Conservation (phyloP, 192 early-diverging fungal species). For the Linnemannia hyalina region DNA sequence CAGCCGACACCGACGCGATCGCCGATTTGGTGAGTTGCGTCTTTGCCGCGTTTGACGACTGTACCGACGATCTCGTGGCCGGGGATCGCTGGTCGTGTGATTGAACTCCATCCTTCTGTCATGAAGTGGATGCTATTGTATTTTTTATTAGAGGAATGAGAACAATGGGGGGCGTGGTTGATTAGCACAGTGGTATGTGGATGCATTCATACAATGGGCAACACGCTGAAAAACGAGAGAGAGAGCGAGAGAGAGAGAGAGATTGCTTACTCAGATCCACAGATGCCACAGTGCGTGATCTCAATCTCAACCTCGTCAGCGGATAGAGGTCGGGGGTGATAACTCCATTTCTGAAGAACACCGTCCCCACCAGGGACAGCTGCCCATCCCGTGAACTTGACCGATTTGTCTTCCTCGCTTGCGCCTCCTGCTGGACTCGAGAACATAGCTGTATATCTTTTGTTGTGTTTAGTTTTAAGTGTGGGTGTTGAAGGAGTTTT, state of each 20-base stretch:
- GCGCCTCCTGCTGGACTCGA: background rate
- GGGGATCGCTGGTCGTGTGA: constrained; percentile 42
- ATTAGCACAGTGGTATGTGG: too few relatives aligned
- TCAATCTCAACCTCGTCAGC: constrained; percentile 61
- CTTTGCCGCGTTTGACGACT: constrained; percentile 50
- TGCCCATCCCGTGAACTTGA: constrained; percentile 27
- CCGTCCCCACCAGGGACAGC: constrained; percentile 9
- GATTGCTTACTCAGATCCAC: constrained; percentile 69
- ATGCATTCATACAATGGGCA: too few relatives aligned
- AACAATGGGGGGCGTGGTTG: background rate
- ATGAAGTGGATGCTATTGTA: constrained; percentile 69
- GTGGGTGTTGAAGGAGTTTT: background rate
- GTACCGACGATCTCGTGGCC: constrained; percentile 66
- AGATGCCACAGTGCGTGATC: constrained; percentile 78
- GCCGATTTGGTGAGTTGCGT: constrained; percentile 61
- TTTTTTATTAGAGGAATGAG: background rate
- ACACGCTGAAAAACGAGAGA: too few relatives aligned
- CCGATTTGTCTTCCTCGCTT: constrained; percentile 59
- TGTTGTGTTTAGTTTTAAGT: background rate
- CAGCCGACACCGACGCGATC: constrained; percentile 77
- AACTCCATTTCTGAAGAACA: constrained; percentile 30
- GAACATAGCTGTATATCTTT: constrained; percentile 1
- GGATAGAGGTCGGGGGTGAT: constrained; percentile 54
- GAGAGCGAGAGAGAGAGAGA: background rate
- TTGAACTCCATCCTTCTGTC: constrained; percentile 68